phyloP scores from a whole-genome alignment of 2,329 filamentous ascomycete species.

The Pyricularia pennisetigena region DNA sequence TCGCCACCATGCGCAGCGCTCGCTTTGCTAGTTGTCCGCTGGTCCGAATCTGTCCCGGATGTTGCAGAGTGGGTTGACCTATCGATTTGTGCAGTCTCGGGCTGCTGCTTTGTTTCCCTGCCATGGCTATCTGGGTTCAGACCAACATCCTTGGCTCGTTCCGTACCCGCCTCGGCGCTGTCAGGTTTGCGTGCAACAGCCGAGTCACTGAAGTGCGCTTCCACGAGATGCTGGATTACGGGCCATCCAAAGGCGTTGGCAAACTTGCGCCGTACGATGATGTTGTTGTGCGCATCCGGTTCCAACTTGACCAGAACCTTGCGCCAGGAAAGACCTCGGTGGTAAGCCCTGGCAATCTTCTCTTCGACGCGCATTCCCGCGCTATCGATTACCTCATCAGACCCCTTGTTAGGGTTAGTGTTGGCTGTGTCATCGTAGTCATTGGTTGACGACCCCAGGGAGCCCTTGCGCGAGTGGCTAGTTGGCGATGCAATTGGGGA shows the following conservation, averaged over 20 bases:
- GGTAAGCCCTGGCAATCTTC: conserved; percentile 94
- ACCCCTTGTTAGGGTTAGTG: background rate
- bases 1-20: background rate
- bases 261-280: conserved; percentile 92
- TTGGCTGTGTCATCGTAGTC: conserved; percentile 43
- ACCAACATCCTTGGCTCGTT: conserved; percentile 55
- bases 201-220: conserved; percentile 84
- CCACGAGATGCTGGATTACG: conserved; percentile 87
- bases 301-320: conserved; percentile 94
- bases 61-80: background rate
- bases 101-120: conserved; percentile 44
- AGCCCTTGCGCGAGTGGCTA: background rate
- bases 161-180: conserved; percentile 53
- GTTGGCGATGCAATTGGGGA: conserved; percentile 22
- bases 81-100: background rate
- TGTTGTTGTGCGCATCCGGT: conserved; percentile 97
- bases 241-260: conserved; percentile 97
- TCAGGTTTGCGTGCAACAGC: conserved; percentile 56
- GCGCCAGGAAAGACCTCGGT: conserved; percentile 84
- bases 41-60: background rate
- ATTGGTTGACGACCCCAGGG: conserved; percentile 26
- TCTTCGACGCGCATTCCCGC: conserved; percentile 86
- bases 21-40: background rate
- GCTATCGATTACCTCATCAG: conserved; percentile 34
- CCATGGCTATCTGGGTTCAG: conserved; percentile 52